These are phyloP conservation scores for Haplographium delicatum DNA, from an alignment of 495 filamentous ascomycete genomes.

Conservation along the genomic window DNA sequence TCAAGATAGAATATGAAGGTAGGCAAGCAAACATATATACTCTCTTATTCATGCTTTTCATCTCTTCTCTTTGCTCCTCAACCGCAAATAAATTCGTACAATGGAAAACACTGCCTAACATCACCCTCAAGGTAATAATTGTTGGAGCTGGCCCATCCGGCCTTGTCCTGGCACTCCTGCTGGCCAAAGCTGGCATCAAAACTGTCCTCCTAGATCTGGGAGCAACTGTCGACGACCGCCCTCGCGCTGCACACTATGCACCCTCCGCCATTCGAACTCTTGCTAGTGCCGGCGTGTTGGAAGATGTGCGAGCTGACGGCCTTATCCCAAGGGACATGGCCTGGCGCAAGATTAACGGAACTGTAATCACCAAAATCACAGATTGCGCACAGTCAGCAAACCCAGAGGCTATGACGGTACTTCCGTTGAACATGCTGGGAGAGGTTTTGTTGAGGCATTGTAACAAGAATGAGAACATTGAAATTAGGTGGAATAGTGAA, in stretches of 20 bases:
- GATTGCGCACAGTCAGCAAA: constrained; percentile 29
- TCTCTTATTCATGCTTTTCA: background rate
- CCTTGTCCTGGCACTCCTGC: constrained; percentile 49
- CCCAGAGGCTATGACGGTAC: constrained; percentile 40
- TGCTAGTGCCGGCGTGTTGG: constrained; percentile 47
- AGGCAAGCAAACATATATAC: background rate
- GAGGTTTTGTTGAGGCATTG: constrained; percentile 44
- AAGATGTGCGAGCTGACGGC: constrained; percentile 43
- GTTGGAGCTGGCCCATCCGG: constrained; percentile 54
- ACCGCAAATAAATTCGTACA: background rate
- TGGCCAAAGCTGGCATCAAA: constrained; percentile 46
- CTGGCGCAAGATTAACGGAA: constrained; percentile 44
- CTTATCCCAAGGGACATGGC: constrained; percentile 44
- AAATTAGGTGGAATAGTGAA: constrained; percentile 41
- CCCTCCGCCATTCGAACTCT: constrained; percentile 49
- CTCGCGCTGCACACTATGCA: constrained; percentile 49
- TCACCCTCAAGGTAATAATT: constrained; percentile 37
- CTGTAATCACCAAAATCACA: constrained; percentile 30
- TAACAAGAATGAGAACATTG: constrained; percentile 37
- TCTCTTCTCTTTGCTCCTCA: background rate
- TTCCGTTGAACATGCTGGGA: constrained; percentile 42
- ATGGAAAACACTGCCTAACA: background rate
- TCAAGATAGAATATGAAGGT: background rate
- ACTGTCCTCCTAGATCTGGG: constrained; percentile 49
- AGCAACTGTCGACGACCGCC: constrained; percentile 45